Conservation (phyloP, 495 filamentous ascomycete species). For the Xylaria scruposa region DNA sequence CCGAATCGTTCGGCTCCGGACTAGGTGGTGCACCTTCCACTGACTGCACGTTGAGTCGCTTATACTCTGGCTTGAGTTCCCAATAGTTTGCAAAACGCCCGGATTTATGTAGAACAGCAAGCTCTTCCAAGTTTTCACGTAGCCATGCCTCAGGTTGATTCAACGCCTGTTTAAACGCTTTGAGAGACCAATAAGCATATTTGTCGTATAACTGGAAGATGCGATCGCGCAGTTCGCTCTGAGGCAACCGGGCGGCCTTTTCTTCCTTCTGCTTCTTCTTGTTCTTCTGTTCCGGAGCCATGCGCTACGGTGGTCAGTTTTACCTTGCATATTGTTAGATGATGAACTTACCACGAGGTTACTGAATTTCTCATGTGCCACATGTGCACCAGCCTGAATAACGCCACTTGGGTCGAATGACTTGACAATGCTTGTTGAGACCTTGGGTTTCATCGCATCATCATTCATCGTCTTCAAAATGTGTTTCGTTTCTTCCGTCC, state of each 20-base stretch:
- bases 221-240: conserved; percentile 81
- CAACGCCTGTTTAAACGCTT: conserved; percentile 71
- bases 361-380: conserved; percentile 53
- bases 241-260: conserved; percentile 85
- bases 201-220: conserved; percentile 82
- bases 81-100: conserved; percentile 85
- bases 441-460: conserved; percentile 69
- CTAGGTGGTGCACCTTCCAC: conserved; percentile 56
- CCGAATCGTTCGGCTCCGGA: conserved; percentile 55
- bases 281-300: conserved; percentile 49
- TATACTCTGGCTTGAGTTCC: conserved; percentile 77
- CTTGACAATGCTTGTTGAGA: conserved; percentile 57
- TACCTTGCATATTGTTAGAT: conserved; percentile 14
- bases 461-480: conserved; percentile 66
- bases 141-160: conserved; percentile 92
- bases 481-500: conserved; percentile 72
- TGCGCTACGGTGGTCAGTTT: conserved; percentile 41
- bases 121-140: conserved; percentile 79
- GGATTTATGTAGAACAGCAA: conserved; percentile 79
- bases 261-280: conserved; percentile 68
- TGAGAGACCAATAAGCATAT: conserved; percentile 90
- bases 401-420: conserved; percentile 45
- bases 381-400: conserved; percentile 58
- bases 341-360: conserved; percentile 63
- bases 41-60: conserved; percentile 58